Evolutionary conservation across 2,329 filamentous ascomycete genomes (phyloP).

Genomic region (Ascosphaera acerosa): DNA sequence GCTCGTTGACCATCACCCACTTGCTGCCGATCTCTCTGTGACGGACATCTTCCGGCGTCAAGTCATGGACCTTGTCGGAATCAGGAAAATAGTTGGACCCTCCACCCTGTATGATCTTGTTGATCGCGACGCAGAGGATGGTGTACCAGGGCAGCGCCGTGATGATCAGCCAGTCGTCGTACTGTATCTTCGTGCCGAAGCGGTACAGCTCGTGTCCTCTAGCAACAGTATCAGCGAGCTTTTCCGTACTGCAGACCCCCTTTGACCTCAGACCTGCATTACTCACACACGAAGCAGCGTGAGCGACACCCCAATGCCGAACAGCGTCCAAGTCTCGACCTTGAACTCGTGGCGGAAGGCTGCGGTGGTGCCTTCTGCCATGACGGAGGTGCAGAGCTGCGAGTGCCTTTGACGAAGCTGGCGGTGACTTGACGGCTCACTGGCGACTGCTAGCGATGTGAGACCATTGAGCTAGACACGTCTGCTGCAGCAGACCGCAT

Average conservation of each 20-base stretch:
- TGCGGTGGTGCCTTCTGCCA: neutral
- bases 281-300: conserved; percentile 17
- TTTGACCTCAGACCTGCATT: neutral
- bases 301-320: conserved; percentile 15
- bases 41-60: conserved; percentile 22
- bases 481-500: no score
- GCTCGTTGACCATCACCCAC: conserved; percentile 35
- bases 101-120: conserved; percentile 27
- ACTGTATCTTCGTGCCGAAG: conserved; percentile 14
- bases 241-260: no score
- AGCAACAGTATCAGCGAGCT: no score
- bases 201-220: neutral
- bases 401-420: no score
- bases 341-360: conserved; percentile 1
- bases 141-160: conserved; percentile 30
- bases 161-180: conserved; percentile 31
- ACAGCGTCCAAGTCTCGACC: conserved; percentile 15
- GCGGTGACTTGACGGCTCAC: no score
- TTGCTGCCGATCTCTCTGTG: conserved; percentile 29
- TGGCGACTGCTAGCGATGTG: no score
- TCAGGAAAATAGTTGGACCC: conserved; percentile 34
- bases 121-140: conserved; percentile 28
- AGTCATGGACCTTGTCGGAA: conserved; percentile 14
- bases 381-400: no score
- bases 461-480: no score